Percentiles rank a stretch among this genome's conserved stretches.
Conservation (phyloP, 129 eudicot species). For the Flaveria sonorensis region DNA sequence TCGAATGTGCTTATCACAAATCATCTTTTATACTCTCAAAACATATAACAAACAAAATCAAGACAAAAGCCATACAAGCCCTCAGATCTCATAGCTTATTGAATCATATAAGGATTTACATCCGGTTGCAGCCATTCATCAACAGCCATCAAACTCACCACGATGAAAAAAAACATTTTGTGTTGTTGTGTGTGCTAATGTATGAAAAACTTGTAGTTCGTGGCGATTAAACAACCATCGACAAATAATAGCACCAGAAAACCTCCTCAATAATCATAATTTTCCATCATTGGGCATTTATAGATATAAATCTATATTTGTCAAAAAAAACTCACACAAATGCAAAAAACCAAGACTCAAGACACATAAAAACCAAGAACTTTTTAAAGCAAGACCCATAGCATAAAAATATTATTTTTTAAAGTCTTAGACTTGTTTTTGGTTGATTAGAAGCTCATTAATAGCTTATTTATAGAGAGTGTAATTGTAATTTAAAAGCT, state of each 20-base stretch:
- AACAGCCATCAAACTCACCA: conserved; percentile 2
- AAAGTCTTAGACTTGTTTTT: no score
- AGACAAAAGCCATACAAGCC: not conserved
- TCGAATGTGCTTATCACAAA: conserved; percentile 33
- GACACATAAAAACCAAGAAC: no score
- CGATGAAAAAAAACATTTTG: not conserved
- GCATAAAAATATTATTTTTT: no score
- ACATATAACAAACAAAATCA: not conserved
- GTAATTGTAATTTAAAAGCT: no score
- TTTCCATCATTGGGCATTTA: conserved; percentile 12
- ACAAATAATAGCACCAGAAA: not conserved
- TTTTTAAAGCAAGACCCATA: no score
- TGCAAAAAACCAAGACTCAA: not conserved
- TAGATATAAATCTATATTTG: no score
- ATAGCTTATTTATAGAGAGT: no score
- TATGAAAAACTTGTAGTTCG: not conserved
- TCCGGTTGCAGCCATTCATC: not conserved
- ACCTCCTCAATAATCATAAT: not conserved
- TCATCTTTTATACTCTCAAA: not conserved
- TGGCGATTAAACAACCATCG: conserved; percentile 7
- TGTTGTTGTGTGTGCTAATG: conserved; percentile 24
- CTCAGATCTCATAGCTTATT: conserved; percentile 41
- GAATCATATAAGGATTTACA: conserved; percentile 32
- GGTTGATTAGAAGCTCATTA: no score
- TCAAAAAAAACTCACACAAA: not conserved